Evolutionary conservation across 768 basidiomycete species (phyloP), one percentile per base, ranked within the genome.

Genomic region (Cyclocybe aegerita): DNA sequence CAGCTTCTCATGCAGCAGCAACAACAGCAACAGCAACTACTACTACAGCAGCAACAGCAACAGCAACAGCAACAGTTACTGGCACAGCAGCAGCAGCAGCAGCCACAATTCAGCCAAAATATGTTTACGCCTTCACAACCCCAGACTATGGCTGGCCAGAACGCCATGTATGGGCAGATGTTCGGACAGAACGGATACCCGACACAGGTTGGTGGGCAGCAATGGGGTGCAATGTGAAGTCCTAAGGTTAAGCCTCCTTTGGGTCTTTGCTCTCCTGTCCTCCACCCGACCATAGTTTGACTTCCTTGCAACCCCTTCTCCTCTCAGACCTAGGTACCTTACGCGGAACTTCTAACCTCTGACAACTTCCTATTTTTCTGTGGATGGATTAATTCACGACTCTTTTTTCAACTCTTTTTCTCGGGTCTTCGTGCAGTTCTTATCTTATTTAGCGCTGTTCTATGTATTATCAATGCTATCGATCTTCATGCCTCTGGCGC

Each of bases 201-300:
- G 34, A 39, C 52, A 38, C 65, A 60, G 40, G 52, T 54, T 39
- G 48, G 60, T 37, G 61, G 50, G 11, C 61, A 63, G 32, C 71
- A 71, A 53, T 75, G 75, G 73, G 72, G 74, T 30, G 60, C 67
- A 16, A 66, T 75, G 66, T 75, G 62, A 58, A 30, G 9, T 35
- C 34, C 56, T 4, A 17, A 31, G 4, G 60, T 81, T 15, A 16
- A 7, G 16, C 15, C 14, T 14, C 16, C 39, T 11, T 40, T 17
- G 3, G 4, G 15, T 32, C 39, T 42, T 49, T 12, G 15, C 36
- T 14, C 35, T 48, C 39, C 15, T 43, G 30, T 46, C 4, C 34
- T 36, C 15, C 4, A 39, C 12, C 33, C 38, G 46, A 48, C 7
- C 36, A 38, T 23, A 48, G 16, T 32, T 23, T 46, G 15, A 34